Evolutionary conservation across 192 early-diverging fungal genomes (phyloP).

Genomic region (Rhizoclosmatium globosum): DNA sequence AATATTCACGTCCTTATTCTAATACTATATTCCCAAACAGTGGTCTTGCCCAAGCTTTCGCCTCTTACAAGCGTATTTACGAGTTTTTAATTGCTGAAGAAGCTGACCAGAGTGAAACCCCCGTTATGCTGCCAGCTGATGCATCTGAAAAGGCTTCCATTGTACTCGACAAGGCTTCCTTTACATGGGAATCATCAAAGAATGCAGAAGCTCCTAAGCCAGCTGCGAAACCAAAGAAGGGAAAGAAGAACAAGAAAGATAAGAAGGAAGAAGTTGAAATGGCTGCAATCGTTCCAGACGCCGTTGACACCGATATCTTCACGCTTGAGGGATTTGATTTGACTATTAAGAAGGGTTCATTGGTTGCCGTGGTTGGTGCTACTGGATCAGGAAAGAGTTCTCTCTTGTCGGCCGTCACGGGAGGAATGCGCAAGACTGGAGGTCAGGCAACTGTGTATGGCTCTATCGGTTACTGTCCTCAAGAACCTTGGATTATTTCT

Average conservation of each 20-base stretch:
- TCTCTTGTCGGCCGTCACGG: slow-evolving; percentile 76
- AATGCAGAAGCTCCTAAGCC: neutral
- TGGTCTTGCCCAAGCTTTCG: neutral
- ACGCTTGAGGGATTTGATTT: slow-evolving; percentile 70
- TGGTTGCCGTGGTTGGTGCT: slow-evolving; percentile 79
- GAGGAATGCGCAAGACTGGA: slow-evolving; percentile 74
- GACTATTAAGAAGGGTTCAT: slow-evolving; percentile 71
- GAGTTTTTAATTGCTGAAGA: slow-evolving; percentile 43
- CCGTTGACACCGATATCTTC: neutral
- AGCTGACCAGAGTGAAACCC: slow-evolving; percentile 23
- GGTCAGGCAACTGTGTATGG: slow-evolving; percentile 48
- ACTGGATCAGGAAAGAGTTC: slow-evolving; percentile 51
- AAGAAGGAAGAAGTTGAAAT: slow-evolving; percentile 15
- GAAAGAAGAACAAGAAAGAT: slow-evolving; percentile 9
- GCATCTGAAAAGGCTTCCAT: neutral
- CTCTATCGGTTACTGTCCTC: slow-evolving; percentile 38
- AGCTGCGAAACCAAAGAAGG: neutral
- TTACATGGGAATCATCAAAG: slow-evolving; percentile 25
- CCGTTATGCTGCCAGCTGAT: neutral
- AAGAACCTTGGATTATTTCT: slow-evolving; percentile 46
- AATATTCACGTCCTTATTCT: slow-evolving; percentile 10
- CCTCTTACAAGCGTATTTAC: slow-evolving; percentile 43
- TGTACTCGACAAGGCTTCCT: slow-evolving; percentile 23
- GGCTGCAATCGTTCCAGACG: neutral
- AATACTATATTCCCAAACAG: slow-evolving; percentile 50